Base-by-base conservation (phyloP, 495 filamentous ascomycete genomes). In the Penicillium arizonense region DNA sequence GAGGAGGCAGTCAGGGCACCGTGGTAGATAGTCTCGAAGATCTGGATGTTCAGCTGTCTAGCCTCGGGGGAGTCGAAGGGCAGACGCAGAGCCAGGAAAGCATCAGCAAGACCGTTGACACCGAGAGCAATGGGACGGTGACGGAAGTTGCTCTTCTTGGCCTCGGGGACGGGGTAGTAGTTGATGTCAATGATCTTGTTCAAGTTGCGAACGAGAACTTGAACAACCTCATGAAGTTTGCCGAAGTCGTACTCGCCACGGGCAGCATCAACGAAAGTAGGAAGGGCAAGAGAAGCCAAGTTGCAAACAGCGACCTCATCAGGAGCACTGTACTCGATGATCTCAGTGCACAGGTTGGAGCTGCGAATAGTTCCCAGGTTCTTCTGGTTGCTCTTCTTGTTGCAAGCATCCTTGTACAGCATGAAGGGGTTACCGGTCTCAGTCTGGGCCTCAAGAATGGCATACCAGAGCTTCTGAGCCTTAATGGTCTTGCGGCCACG, bases 11-110 rank as follows among this genome's bases (percentile, higher is more conserved):
- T 96, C 50, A 98, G 76, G 52, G 90, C 91, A 68, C 85, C 94
- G 69, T 98, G 94, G 76, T 98, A 98, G 75, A 98, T 97, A 36
- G 94, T 98, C 82, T 98, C 94, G 63, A 98, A 98, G 68, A 98
- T 97, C 72, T 97, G 91, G 62, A 87, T 93, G 81, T 98, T 98
- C 62, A 98, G 82, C 64, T 93, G 82, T 58, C 87, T 87, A 38
- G 94, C 94, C 76, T 96, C 89, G 14, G 89, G 82, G 0, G 95
- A 98, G 67, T 98, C 94, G 68, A 98, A 98, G 8, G 94, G 94
- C 76, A 96, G 79, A 63, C 95, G 94, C 50, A 98, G 86, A 48
- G 95, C 93, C 55, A 98, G 82, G 86, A 98, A 98, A 43, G 90
- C 90, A 80, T 98, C 94, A n/a, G 94, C 94, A 58, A 98, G 86